Percentiles rank a stretch among this genome's conserved stretches.
These are phyloP conservation scores for Onygenales sp. DNA, from an alignment of 2,329 filamentous ascomycete species.

Conservation along the genomic window DNA sequence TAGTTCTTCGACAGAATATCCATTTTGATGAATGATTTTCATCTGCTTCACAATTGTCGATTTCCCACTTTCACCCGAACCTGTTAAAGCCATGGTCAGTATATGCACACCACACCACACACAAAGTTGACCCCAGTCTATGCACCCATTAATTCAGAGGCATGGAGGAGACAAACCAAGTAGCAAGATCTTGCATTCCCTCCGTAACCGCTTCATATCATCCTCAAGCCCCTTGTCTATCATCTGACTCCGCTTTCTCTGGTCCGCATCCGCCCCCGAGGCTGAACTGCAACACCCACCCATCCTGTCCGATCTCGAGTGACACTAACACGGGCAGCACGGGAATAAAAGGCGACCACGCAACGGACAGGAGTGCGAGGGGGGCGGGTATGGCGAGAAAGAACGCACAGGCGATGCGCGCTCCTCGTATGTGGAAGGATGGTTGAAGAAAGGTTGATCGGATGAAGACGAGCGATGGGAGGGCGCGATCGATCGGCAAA, in stretches of 20 bases:
- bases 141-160: slow-evolving; percentile 1
- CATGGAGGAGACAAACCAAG: slow-evolving; percentile 57
- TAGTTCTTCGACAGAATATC: slow-evolving; percentile 88
- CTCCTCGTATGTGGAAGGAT: not conserved
- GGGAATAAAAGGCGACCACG: not conserved
- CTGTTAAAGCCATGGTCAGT: slow-evolving; percentile 38
- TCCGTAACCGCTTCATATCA: slow-evolving; percentile 80
- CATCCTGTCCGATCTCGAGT: slow-evolving; percentile 46
- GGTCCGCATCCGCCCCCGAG: slow-evolving; percentile 69
- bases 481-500: not conserved
- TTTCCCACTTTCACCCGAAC: slow-evolving; percentile 96
- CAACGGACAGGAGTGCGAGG: not conserved
- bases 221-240: slow-evolving; percentile 93
- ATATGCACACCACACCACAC: slow-evolving; percentile 5
- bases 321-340: not conserved
- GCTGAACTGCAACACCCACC: slow-evolving; percentile 86
- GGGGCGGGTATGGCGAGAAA: not conserved
- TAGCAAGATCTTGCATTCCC: slow-evolving; percentile 97
- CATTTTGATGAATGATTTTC: slow-evolving; percentile 99
- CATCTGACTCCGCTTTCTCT: slow-evolving; percentile 92
- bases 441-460: not conserved
- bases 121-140: slow-evolving; percentile 6
- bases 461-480: not conserved
- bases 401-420: not conserved
- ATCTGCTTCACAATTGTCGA: slow-evolving; percentile 99